Percentiles rank a stretch among this genome's conserved stretches.
Evolutionary conservation across 208 protist species (phyloP).

Genomic region (Tritrichomonas musculus): DNA sequence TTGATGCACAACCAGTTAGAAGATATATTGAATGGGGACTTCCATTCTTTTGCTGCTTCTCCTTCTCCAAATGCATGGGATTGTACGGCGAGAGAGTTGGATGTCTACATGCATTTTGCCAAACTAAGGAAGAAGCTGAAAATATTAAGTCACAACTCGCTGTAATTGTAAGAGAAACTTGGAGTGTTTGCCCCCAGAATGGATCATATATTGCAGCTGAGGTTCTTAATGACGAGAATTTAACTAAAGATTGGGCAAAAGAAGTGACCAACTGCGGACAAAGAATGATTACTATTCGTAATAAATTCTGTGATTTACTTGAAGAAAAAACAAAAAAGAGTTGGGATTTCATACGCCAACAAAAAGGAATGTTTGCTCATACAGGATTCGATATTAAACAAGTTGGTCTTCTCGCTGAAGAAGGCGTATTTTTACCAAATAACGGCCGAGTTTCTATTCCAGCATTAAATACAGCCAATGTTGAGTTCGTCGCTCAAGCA

Average conservation of each 20-base stretch:
- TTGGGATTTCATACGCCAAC: background rate
- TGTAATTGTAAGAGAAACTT: background rate
- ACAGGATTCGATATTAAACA: background rate
- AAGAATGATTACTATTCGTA: background rate
- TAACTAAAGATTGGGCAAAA: background rate
- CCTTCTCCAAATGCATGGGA: conserved; percentile 43
- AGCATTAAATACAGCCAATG: background rate
- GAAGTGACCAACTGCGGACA: background rate
- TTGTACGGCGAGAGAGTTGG: conserved; percentile 41
- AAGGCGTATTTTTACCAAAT: background rate
- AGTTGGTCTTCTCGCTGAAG: background rate
- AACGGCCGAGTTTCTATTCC: conserved; percentile 1
- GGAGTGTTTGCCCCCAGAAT: background rate
- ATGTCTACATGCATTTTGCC: background rate
- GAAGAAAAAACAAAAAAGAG: background rate
- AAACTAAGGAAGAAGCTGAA: background rate
- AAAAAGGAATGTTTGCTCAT: conserved; percentile 31
- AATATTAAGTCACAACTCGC: background rate
- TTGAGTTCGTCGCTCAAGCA: conserved; percentile 24
- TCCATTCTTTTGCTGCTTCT: background rate
- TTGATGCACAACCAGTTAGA: conserved; percentile 61
- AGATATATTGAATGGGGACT: background rate
- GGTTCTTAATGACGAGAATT: background rate
- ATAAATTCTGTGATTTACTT: background rate
- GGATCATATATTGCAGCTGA: background rate